These are phyloP conservation scores for Viola pubescens DNA, from an alignment of 441 rosid species.

Conservation along the genomic window DNA sequence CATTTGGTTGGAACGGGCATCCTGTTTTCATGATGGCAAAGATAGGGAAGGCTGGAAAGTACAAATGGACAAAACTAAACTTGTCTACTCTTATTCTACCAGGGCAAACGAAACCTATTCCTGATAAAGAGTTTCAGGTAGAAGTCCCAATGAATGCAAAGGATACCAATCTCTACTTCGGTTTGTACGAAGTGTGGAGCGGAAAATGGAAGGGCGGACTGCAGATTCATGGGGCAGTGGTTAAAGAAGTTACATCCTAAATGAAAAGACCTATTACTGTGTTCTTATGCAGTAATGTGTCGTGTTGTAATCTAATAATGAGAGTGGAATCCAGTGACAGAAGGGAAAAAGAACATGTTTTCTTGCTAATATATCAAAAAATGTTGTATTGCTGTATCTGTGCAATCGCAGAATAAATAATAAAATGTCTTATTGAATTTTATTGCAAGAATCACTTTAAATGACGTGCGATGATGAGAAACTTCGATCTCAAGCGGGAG, in stretches of 20 bases:
- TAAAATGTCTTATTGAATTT: too few species aligned
- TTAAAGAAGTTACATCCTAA: constrained; percentile 10
- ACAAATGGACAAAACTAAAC: constrained; percentile 24
- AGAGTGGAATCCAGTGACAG: neutral
- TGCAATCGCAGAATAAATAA: neutral
- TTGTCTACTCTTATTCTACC: constrained; percentile 5
- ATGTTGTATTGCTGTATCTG: neutral
- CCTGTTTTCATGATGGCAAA: constrained; percentile 52
- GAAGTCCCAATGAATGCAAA: neutral
- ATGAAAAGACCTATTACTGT: too few species aligned
- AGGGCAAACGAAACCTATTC: fast-evolving
- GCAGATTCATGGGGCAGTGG: constrained; percentile 30
- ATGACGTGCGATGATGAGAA: too few species aligned
- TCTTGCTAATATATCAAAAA: neutral
- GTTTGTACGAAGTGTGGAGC: constrained; percentile 67
- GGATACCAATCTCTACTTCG: constrained; percentile 36
- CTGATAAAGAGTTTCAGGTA: neutral
- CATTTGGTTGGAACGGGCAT: constrained; percentile 42
- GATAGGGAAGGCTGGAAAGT: constrained; percentile 38
- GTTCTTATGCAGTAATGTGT: neutral
- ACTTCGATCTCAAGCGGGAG: neutral
- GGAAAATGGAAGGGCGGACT: constrained; percentile 65
- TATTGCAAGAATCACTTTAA: too few species aligned
- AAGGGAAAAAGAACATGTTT: neutral
- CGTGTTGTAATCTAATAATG: neutral